These are phyloP conservation scores for Zygosaccharomyces pseudorouxii DNA, from an alignment of 805 yeast genomes.

Conservation along the genomic window DNA sequence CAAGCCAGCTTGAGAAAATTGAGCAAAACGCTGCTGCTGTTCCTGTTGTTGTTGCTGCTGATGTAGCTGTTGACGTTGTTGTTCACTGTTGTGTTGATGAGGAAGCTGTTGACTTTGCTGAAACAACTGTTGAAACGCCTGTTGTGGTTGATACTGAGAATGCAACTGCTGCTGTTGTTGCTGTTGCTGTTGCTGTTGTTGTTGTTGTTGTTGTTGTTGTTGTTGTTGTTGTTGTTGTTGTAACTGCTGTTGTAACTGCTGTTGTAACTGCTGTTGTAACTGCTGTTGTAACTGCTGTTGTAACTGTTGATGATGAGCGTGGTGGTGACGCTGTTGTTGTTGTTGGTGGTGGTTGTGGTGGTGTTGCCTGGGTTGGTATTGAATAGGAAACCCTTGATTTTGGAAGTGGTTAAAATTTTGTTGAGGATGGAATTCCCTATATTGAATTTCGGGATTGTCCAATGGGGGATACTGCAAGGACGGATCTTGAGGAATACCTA, in stretches of 20 bases:
- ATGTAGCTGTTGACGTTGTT: constrained; percentile 13
- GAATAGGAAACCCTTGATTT: constrained; percentile 15
- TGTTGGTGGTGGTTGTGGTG: constrained; percentile 10
- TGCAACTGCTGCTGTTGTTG: constrained; percentile 16
- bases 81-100: constrained; percentile 9
- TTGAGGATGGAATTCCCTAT: constrained; percentile 11
- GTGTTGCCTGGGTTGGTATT: constrained; percentile 13
- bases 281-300: constrained; percentile 3
- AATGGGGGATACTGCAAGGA: constrained; percentile 25
- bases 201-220: constrained; percentile 11
- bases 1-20: constrained; percentile 5
- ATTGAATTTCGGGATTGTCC: constrained; percentile 19
- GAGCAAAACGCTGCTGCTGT: constrained; percentile 2
- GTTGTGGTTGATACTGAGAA: constrained; percentile 4
- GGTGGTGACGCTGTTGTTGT: constrained; percentile 7
- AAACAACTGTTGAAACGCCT: constrained; percentile 9
- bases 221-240: constrained; percentile 7
- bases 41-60: constrained; percentile 8
- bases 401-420: constrained; percentile 19
- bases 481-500: constrained; percentile 21
- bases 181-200: constrained; percentile 6
- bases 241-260: not conserved
- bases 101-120: constrained; percentile 11
- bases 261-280: constrained; percentile 8
- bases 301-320: constrained; percentile 6